These are phyloP conservation scores for Fusarium sp. DNA, from an alignment of 2,329 filamentous ascomycete species.

Conservation along the genomic window DNA sequence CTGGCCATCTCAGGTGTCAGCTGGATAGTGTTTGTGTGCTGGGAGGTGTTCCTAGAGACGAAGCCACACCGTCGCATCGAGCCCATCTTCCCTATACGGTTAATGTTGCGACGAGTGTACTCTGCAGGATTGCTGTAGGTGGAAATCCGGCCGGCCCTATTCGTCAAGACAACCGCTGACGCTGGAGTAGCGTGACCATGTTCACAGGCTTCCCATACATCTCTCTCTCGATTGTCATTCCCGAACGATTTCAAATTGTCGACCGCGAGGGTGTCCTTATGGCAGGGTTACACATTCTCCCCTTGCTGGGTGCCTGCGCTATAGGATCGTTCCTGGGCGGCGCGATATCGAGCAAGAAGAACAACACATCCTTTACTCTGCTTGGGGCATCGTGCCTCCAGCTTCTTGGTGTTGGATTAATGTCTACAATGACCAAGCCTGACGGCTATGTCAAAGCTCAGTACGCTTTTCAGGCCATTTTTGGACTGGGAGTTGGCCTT, in stretches of 20 bases:
- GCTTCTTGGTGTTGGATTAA: conserved; percentile 63
- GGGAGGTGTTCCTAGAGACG: conserved; percentile 62
- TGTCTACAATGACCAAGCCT: conserved; percentile 57
- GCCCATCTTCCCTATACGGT: conserved; percentile 66
- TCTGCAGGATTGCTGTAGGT: conserved; percentile 63
- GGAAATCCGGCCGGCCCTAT: neutral
- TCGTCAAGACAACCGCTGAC: conserved; percentile 20
- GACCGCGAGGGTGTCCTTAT: conserved; percentile 64
- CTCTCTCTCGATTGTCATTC: conserved; percentile 68
- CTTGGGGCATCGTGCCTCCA: conserved; percentile 64
- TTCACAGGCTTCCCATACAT: conserved; percentile 70
- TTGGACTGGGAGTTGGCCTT: conserved; percentile 70
- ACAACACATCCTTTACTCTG: conserved; percentile 66
- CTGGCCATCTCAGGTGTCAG: conserved; percentile 61
- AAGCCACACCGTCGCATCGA: conserved; percentile 57
- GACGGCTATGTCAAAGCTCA: conserved; percentile 54
- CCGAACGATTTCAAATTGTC: conserved; percentile 71
- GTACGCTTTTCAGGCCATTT: conserved; percentile 67
- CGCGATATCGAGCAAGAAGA: conserved; percentile 64
- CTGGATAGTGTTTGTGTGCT: conserved; percentile 62
- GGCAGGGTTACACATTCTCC: conserved; percentile 69
- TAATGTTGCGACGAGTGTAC: conserved; percentile 63
- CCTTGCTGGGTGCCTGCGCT: conserved; percentile 68
- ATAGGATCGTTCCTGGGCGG: conserved; percentile 68
- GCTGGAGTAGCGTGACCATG: conserved; percentile 62